Conservation (phyloP, 106 monocot genomes). For the Allium cepa region DNA sequence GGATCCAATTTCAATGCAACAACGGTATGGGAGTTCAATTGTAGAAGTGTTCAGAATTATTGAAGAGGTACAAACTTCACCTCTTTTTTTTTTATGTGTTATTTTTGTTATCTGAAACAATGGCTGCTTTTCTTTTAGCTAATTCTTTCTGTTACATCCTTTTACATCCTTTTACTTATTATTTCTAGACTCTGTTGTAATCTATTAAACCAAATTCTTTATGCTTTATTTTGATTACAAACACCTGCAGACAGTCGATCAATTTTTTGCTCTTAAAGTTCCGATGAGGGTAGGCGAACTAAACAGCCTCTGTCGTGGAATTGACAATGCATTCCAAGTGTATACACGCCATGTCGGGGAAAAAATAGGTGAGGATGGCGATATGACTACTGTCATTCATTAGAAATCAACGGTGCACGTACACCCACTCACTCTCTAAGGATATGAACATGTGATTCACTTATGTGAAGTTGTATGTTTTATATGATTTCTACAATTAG, state of each 20-base stretch:
- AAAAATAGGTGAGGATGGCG: slow-evolving; percentile 45
- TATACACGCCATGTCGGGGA: slow-evolving; percentile 61
- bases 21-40: slow-evolving; percentile 80
- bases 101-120: not conserved
- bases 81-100: not conserved
- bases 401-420: no score
- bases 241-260: slow-evolving; percentile 75
- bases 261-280: slow-evolving; percentile 91
- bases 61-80: slow-evolving; percentile 60
- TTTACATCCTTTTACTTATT: not conserved
- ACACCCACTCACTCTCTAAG: no score
- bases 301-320: slow-evolving; percentile 63
- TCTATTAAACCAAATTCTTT: not conserved
- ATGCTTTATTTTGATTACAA: not conserved
- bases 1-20: slow-evolving; percentile 93
- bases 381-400: not conserved
- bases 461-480: no score
- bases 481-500: no score
- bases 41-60: slow-evolving; percentile 93
- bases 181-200: not conserved
- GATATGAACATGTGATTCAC: no score
- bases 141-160: not conserved
- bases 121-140: not conserved
- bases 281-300: slow-evolving; percentile 85
- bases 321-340: slow-evolving; percentile 90